Evolutionary conservation across 805 yeast genomes (phyloP), one percentile per base, ranked within the genome.

Genomic region (Myxozyma udenii): DNA sequence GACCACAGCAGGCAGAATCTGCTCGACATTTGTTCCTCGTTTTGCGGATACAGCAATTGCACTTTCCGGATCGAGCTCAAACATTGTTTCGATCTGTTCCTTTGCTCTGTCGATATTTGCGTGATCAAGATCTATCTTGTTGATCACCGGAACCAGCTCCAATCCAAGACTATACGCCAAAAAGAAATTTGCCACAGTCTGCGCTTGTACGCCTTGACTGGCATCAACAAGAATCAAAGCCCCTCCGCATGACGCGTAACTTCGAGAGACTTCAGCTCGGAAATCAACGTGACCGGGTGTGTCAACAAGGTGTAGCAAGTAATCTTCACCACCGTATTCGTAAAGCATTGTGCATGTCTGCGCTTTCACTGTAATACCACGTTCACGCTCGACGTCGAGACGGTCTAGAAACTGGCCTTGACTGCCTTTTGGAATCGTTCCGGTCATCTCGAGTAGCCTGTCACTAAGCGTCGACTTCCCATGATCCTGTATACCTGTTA

Each of bases 231-330:
- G 69, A 37, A 91, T 68, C 37, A 91, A 70, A 0, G 97, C 97
- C 12, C 98, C 98, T 33, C 90, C 95, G 72, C 97, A 93, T 0
- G 96, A 86, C 1, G 97, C 97, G 69, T 90, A 90, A 5, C 96
- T 87, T 61, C 98, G 71, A 3, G 95, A 82, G 1, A 91, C 98
- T 63, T 91, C 98, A 6, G 93, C 84, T 48, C 96, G 74, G 68
- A 91, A 91, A 68, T 91, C 98, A 28, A 93, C 98, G 67, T 91
- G 98, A 0, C 98, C 98, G 0, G 98, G 98, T 0, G 98, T 91
- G 68, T 91, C 98, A 41, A 93, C 96, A 41, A 91, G 72, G 72
- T 91, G 96, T 41, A 91, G 71, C 48, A 93, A 68, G 65, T 87
- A 93, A 61, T 91, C 96, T 61, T 79, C 72, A 1, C 80, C 79